Evolutionary conservation across 192 early-diverging fungal species (phyloP), one percentile per base, ranked within the genome.

Genomic region (Piromyces sp.): DNA sequence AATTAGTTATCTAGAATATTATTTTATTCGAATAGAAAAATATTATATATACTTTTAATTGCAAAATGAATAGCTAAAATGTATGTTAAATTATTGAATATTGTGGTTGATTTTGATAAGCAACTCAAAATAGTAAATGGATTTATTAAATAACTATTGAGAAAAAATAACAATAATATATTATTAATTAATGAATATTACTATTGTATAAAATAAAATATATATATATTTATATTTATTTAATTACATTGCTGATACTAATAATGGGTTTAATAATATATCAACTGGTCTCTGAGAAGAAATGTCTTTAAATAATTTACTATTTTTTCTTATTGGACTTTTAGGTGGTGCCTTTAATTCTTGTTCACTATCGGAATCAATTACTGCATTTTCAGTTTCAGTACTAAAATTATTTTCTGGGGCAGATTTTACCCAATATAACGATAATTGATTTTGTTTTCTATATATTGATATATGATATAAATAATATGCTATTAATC

Each of bases 81-180:
- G n/a, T 95, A 86, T 9, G 94, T 89, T 15, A 94, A 82, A 81
- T 94, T 93, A 30, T 90, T 94, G 82, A 96, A 94, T 15, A 93
- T 58, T 28, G 92, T 86, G 0, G 95, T 95, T 5, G 94, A 94
- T 79, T 86, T 37, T 81, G 85, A 78, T 30, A 86, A 79, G 78
- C 85, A 86, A 30, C 33, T 38, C 28, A 51, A 79, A 37, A 85
- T 38, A 1, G 28, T 30, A 19, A 82, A 80, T 22, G 82, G 82
- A 30, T 82, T 82, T 1, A 82, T 26, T 78, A 78, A 82, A 36
- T 68, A 80, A n/a, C 33, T 38, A 30, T 30, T 80, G 1, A 2
- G 12, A n/a, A 30, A 30, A 30, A 80, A 22, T 28, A 30, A 30
- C 11, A 30, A 79, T 80, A 13, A 30, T 11, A 29, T 16, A 30